These are phyloP conservation scores for Cercospora sp. DNA, from an alignment of 2,329 filamentous ascomycete species.

Conservation along the genomic window DNA sequence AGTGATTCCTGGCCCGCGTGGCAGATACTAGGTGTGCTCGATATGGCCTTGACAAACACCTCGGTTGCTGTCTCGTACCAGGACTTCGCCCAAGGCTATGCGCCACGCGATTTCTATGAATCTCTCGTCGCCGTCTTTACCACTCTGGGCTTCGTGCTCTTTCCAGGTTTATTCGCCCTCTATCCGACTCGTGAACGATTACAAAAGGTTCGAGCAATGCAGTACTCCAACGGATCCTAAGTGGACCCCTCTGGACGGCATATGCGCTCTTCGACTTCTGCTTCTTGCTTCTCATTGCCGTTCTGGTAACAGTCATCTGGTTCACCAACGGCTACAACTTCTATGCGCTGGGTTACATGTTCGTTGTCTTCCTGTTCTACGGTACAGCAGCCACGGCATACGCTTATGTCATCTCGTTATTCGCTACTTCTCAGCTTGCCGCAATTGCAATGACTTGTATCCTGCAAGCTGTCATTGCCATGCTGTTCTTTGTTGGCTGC, in stretches of 20 bases:
- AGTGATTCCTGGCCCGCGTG: neutral
- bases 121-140: slow-evolving; percentile 68
- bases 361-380: slow-evolving; percentile 68
- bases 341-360: slow-evolving; percentile 23
- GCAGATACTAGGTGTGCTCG: slow-evolving; percentile 56
- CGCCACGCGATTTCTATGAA: slow-evolving; percentile 72
- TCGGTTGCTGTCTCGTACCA: slow-evolving; percentile 70
- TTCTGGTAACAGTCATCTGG: slow-evolving; percentile 66
- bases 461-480: slow-evolving; percentile 26
- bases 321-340: slow-evolving; percentile 21
- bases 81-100: slow-evolving; percentile 71
- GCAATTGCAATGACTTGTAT: slow-evolving; percentile 28
- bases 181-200: slow-evolving; percentile 81
- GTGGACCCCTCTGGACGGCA: slow-evolving; percentile 77
- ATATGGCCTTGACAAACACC: slow-evolving; percentile 70
- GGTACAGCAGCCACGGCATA: slow-evolving; percentile 74
- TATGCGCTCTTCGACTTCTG: slow-evolving; percentile 77
- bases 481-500: slow-evolving; percentile 28
- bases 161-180: slow-evolving; percentile 81
- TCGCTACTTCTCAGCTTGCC: slow-evolving; percentile 48
- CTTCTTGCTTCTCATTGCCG: slow-evolving; percentile 65
- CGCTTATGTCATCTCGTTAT: slow-evolving; percentile 76
- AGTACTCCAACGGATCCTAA: slow-evolving; percentile 88
- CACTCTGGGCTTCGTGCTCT: slow-evolving; percentile 70
- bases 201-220: slow-evolving; percentile 73